These are phyloP conservation scores for Camelina hispida DNA, from an alignment of 345 rosid species.

Conservation along the genomic window DNA sequence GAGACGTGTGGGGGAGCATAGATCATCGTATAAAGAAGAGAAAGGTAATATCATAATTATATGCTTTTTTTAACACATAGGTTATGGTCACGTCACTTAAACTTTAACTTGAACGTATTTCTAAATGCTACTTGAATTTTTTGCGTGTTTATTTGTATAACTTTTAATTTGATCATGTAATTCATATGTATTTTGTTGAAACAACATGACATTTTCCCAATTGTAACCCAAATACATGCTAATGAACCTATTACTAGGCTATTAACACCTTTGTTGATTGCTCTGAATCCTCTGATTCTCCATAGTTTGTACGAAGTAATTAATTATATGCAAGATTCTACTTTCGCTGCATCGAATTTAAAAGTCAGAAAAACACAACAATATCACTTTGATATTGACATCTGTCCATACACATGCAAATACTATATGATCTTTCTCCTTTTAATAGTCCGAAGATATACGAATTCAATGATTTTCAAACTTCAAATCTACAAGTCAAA, in stretches of 20 bases:
- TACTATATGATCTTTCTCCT: background rate
- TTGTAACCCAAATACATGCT: background rate
- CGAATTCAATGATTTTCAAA: background rate
- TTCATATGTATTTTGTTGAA: background rate
- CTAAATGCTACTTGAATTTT: background rate
- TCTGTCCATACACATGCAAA: conserved; percentile 31
- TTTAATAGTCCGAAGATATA: background rate
- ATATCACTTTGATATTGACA: conserved; percentile 15
- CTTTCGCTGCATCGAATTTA: background rate
- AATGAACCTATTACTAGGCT: background rate
- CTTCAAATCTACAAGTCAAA: background rate
- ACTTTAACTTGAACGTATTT: background rate
- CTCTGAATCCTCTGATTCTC: background rate
- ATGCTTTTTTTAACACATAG: background rate
- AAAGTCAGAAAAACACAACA: conserved; percentile 1
- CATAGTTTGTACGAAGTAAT: background rate
- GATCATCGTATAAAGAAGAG: too few relatives aligned
- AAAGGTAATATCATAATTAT: too few relatives aligned
- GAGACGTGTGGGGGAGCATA: background rate
- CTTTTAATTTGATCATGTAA: background rate
- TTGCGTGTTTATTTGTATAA: background rate
- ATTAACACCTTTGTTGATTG: background rate
- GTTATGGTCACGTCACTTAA: background rate
- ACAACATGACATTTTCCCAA: background rate
- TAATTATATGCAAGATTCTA: background rate